phyloP scores from a whole-genome alignment of 768 basidiomycete species.

The Kwoniella europaea region DNA sequence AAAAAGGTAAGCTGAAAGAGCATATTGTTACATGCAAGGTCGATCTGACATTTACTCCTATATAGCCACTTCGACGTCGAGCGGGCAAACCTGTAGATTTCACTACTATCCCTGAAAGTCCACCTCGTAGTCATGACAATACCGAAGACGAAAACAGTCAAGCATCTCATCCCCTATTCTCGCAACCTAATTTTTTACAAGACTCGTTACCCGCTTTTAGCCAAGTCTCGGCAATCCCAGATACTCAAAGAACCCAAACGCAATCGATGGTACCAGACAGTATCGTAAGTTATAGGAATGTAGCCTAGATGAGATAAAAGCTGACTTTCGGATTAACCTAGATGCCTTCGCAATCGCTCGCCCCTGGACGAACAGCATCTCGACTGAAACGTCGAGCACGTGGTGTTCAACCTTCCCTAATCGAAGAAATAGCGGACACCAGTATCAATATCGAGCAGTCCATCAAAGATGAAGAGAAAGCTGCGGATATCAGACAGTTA shows the following conservation, averaged over 20 bases:
- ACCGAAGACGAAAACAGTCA: constrained; percentile 20
- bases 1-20: constrained; percentile 26
- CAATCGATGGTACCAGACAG: constrained; percentile 24
- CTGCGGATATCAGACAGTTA: constrained; percentile 38
- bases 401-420: constrained; percentile 18
- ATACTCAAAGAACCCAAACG: constrained; percentile 12
- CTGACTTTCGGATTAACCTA: background rate
- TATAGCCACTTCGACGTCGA: constrained; percentile 22
- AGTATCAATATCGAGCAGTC: constrained; percentile 17
- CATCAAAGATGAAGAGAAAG: constrained; percentile 33
- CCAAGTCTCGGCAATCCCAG: background rate
- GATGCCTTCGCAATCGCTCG: constrained; percentile 21
- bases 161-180: constrained; percentile 22
- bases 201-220: constrained; percentile 16
- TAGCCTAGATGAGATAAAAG: background rate
- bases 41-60: background rate
- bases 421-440: constrained; percentile 26
- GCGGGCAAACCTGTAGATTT: constrained; percentile 14
- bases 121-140: constrained; percentile 11
- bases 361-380: background rate
- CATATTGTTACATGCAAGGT: background rate
- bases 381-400: constrained; percentile 40
- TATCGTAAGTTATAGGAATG: constrained; percentile 5
- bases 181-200: constrained; percentile 10
- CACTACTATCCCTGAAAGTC: constrained; percentile 13